A percentile compares a stretch with the other conserved stretches of the same genome.
Conservation (phyloP, 2,329 filamentous ascomycete genomes). For the Helotiales sp. region DNA sequence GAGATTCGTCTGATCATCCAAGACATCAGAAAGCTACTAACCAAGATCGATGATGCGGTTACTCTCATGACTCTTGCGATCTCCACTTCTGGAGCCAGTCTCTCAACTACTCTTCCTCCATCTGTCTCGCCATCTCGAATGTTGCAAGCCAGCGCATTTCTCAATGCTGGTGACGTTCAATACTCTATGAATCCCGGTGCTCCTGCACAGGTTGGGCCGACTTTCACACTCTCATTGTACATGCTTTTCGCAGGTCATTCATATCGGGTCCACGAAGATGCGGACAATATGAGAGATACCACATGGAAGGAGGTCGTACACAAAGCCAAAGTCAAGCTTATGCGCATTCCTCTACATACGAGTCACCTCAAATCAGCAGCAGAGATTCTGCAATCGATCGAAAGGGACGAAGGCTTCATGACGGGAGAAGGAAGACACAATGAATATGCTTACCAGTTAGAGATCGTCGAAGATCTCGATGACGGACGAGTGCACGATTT, state of each 20-base stretch:
- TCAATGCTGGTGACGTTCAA: slow-evolving; percentile 83
- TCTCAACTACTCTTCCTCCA: slow-evolving; percentile 76
- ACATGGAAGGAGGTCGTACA: slow-evolving; percentile 97
- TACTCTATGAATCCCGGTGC: slow-evolving; percentile 65
- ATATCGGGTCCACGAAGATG: slow-evolving; percentile 41
- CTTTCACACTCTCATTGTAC: slow-evolving; percentile 85
- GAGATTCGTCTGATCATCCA: slow-evolving; percentile 70
- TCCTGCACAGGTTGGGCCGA: slow-evolving; percentile 80
- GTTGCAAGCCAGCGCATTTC: slow-evolving; percentile 87
- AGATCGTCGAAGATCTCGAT: slow-evolving; percentile 70
- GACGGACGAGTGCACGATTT: slow-evolving; percentile 68
- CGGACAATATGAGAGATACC: slow-evolving; percentile 39
- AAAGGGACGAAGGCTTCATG: slow-evolving; percentile 35
- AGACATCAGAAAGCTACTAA: slow-evolving; percentile 74
- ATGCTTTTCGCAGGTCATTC: slow-evolving; percentile 90
- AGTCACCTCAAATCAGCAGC: background rate
- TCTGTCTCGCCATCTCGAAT: slow-evolving; percentile 88
- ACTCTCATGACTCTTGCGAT: slow-evolving; percentile 92
- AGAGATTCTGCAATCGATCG: slow-evolving; percentile 15
- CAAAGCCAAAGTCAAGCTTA: slow-evolving; percentile 80
- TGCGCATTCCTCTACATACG: slow-evolving; percentile 31
- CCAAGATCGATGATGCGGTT: slow-evolving; percentile 85
- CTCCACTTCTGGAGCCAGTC: slow-evolving; percentile 84
- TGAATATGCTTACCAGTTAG: slow-evolving; percentile 70
- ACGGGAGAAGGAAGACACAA: slow-evolving; percentile 27